Percentiles rank a stretch among this genome's conserved stretches.
Evolutionary conservation across 148 eudicot genomes (phyloP).

Genomic region (Fagopyrum homotropicum): DNA sequence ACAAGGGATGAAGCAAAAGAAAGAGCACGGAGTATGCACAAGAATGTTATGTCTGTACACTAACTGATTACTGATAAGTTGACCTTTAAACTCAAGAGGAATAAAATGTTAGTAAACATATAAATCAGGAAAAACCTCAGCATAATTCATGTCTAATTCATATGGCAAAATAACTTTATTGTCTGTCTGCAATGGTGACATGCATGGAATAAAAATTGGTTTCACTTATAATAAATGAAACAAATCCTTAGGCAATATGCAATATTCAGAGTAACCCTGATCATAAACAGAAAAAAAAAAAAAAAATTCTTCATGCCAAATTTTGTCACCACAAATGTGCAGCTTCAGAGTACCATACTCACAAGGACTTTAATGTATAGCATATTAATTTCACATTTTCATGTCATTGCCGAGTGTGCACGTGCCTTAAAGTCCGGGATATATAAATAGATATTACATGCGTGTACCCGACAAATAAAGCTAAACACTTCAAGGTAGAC

Average conservation of each 20-base stretch:
- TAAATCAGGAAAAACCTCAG: background rate
- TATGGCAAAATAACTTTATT: background rate
- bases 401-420: background rate
- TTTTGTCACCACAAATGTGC: background rate
- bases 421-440: background rate
- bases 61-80: background rate
- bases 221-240: background rate
- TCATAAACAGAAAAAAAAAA: background rate
- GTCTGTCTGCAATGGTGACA: background rate
- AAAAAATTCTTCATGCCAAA: background rate
- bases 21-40: background rate
- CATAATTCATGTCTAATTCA: background rate
- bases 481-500: background rate
- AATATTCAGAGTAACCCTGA: background rate
- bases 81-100: slow-evolving; percentile 9
- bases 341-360: background rate
- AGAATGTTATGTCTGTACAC: background rate
- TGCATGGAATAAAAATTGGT: background rate
- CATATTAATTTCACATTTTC: background rate
- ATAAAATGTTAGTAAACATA: background rate
- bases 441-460: background rate
- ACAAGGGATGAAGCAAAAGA: background rate
- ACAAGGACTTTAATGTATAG: background rate
- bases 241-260: background rate
- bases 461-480: background rate